Evolutionary conservation across 306 rosid species (phyloP).

Genomic region (Medicago lupulina): DNA sequence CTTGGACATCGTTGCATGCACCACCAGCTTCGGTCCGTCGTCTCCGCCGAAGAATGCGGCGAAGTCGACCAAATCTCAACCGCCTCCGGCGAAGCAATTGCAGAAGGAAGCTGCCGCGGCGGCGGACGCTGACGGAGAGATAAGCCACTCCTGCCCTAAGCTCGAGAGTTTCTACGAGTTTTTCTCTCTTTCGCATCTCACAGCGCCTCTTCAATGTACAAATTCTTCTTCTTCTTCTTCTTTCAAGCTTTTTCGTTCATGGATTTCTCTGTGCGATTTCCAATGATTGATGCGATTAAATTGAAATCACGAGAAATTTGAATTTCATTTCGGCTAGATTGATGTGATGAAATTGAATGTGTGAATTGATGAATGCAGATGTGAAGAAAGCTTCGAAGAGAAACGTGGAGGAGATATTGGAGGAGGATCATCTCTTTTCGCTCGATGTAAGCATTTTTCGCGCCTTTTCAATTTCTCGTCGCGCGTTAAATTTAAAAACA

Average conservation of each 20-base stretch:
- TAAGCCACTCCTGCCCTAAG: constrained; percentile 77
- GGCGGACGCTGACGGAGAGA: constrained; percentile 65
- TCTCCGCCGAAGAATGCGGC: constrained; percentile 46
- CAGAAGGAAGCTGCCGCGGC: constrained; percentile 51
- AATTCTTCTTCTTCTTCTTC: background rate
- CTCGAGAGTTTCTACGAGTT: constrained; percentile 92
- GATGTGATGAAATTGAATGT: background rate
- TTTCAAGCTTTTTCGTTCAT: constrained; percentile 11
- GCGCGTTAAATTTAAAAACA: background rate
- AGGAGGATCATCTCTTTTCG: constrained; percentile 76
- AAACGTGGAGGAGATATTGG: constrained; percentile 69
- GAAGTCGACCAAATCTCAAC: constrained; percentile 52
- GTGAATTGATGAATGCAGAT: constrained; percentile 54
- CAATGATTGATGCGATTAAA: background rate
- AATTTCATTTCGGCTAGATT: too few species aligned
- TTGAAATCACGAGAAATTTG: too few species aligned
- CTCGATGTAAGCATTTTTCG: constrained; percentile 63
- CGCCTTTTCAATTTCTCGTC: background rate
- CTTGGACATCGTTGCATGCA: constrained; percentile 87
- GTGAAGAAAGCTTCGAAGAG: constrained; percentile 67
- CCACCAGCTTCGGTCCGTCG: constrained; percentile 78
- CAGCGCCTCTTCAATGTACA: constrained; percentile 86
- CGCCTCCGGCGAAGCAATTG: constrained; percentile 38
- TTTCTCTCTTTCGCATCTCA: constrained; percentile 89
- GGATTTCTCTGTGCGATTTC: background rate